Percentiles rank a stretch among this genome's conserved stretches.
Evolutionary conservation across 768 basidiomycete genomes (phyloP).

Genomic region (Russula emetica): DNA sequence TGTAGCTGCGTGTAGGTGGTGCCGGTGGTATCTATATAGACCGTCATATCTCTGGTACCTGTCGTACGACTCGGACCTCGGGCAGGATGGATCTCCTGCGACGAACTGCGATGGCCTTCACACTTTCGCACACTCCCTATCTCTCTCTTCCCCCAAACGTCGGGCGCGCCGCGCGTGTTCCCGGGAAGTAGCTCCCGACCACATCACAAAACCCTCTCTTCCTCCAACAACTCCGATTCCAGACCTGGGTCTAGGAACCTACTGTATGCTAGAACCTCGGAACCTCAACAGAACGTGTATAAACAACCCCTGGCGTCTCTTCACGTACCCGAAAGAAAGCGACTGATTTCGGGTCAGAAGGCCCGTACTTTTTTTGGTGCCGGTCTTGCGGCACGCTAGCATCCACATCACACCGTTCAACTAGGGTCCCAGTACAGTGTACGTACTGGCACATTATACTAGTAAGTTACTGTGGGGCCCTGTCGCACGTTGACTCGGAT

Average conservation of each 20-base stretch:
- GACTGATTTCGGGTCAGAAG: neutral
- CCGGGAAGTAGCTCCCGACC: neutral
- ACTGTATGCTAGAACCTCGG: neutral
- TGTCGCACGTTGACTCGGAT: conserved; percentile 1
- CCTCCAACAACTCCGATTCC: neutral
- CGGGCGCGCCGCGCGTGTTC: neutral
- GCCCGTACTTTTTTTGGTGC: neutral
- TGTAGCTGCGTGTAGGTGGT: neutral
- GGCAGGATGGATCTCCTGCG: neutral
- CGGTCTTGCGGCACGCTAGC: neutral
- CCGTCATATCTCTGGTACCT: neutral
- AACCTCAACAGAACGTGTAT: neutral
- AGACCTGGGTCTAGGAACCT: neutral
- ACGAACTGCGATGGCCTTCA: neutral
- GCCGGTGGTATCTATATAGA: conserved; percentile 7
- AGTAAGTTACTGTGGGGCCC: neutral
- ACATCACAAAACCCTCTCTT: neutral
- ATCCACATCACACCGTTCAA: neutral
- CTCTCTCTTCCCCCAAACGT: neutral
- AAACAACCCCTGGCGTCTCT: conserved; percentile 3
- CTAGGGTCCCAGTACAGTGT: too few species aligned
- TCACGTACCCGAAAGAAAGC: neutral
- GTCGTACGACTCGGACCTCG: neutral
- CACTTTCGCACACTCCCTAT: neutral
- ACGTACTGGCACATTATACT: too few species aligned